These are phyloP conservation scores for Candida piceae DNA, from an alignment of 805 yeast species.

Conservation along the genomic window DNA sequence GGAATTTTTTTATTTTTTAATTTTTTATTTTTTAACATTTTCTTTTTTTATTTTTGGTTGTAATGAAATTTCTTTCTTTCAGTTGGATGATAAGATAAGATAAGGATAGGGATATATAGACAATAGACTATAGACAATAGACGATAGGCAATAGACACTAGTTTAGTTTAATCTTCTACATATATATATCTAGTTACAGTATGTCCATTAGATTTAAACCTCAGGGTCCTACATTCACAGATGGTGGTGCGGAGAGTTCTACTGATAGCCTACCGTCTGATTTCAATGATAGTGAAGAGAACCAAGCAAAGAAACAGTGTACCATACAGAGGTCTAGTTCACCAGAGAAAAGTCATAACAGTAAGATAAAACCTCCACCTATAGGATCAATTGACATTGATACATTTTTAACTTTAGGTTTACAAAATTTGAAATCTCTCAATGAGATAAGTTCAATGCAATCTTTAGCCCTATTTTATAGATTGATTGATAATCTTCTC, in stretches of 20 bases:
- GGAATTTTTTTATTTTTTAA: too few species aligned
- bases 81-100: too few species aligned
- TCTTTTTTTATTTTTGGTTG: too few species aligned
- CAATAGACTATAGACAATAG: too few species aligned
- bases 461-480: conserved; percentile 25
- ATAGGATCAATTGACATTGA: conserved; percentile 27
- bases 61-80: too few species aligned
- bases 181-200: background rate
- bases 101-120: too few species aligned
- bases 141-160: too few species aligned
- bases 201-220: conserved; percentile 19
- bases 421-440: conserved; percentile 15
- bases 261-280: background rate
- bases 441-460: conserved; percentile 23
- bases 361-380: conserved; percentile 3
- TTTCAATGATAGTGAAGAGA: too few species aligned
- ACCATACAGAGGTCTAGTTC: background rate
- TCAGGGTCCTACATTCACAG: conserved; percentile 22
- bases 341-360: background rate
- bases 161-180: background rate
- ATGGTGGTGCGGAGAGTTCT: conserved; percentile 1
- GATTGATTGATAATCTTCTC: conserved; percentile 23
- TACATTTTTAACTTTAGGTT: conserved; percentile 23
- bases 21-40: too few species aligned
- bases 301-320: background rate